Base-by-base conservation (phyloP, 805 yeast genomes). In the Torulaspora delbrueckii region DNA sequence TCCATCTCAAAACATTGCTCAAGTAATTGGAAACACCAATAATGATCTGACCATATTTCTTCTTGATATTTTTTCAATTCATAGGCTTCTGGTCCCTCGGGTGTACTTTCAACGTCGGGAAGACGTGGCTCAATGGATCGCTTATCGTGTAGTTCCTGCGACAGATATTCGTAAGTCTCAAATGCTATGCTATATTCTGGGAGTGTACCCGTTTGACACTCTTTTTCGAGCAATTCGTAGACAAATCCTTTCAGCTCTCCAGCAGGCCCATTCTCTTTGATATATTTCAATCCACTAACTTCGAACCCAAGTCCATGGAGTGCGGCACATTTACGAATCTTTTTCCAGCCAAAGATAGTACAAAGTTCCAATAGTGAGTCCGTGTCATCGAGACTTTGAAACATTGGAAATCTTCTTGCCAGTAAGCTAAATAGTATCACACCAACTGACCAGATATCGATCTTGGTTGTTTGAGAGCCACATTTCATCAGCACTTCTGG, bases 401-500 rank as follows among this genome's bases (percentile, higher is more conserved):
- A 93, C 59, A 93, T 84, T 4, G 99, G 98, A 65, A 90, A 91
- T 56, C 95, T 74, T 56, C 93, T 72, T 1, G 86, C 65, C 22
- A 93, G 62, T 50, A 91, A 71, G 26, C 96, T 84, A 55, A 91
- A 70, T 26, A 91, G 74, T 50, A 90, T 85, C 9, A 89, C 88
- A 2, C 96, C 97, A 0, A 88, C 95, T 1, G 96, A 83, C 97
- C 97, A 89, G 7, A 87, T 77, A 64, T 89, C 97, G 36, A 89
- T 79, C 62, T 83, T 84, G 5, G 86, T 78, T 3, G 84, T 75
- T 68, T 89, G 97, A 47, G 85, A 81, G 1, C 85, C 77, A 65
- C 97, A 89, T 62, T 87, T 88, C 66, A 88, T 75, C 44, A 90
- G 69, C 3, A 89, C 96, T 62, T 89, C 97, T 0, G 96, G 96